Percentiles rank a stretch among this genome's conserved stretches.
phyloP scores from a whole-genome alignment of 2,329 filamentous ascomycete genomes.

The Diaporthe australafricana region DNA sequence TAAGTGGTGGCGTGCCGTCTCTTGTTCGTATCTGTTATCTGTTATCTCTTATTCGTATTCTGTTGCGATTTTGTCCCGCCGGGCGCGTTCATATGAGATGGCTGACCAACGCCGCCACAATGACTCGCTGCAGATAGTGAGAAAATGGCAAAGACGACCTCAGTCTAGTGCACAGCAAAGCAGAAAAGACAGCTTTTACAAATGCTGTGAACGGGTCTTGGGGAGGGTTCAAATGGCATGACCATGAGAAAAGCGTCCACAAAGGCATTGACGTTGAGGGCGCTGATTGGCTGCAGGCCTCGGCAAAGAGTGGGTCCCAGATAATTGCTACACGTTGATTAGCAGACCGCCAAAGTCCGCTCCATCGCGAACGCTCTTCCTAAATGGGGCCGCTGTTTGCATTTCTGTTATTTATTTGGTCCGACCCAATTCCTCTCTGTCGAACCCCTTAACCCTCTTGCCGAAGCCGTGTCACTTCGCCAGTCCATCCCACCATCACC shows the following conservation, averaged over 20 bases:
- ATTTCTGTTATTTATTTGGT: slow-evolving; percentile 26
- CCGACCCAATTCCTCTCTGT: background rate
- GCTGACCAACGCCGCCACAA: background rate
- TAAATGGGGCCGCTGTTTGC: background rate
- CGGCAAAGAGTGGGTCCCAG: background rate
- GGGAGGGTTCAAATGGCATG: background rate
- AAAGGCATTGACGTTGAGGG: background rate
- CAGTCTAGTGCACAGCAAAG: background rate
- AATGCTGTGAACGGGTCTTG: background rate
- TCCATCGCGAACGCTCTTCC: slow-evolving; percentile 2
- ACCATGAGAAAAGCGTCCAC: background rate
- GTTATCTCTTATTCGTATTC: slow-evolving; percentile 37
- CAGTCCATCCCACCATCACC: background rate
- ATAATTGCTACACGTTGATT: slow-evolving; percentile 22
- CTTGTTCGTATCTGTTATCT: slow-evolving; percentile 22
- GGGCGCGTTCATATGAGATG: background rate
- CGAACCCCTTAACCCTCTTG: background rate
- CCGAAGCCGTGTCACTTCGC: background rate
- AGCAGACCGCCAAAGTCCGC: slow-evolving; percentile 13
- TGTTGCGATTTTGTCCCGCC: background rate
- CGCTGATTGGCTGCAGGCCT: background rate
- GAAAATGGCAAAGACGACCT: background rate
- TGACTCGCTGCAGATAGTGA: background rate
- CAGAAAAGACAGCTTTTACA: background rate
- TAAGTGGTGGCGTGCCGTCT: background rate